phyloP scores from a whole-genome alignment of 306 rosid species.

The Castanospermum australe region DNA sequence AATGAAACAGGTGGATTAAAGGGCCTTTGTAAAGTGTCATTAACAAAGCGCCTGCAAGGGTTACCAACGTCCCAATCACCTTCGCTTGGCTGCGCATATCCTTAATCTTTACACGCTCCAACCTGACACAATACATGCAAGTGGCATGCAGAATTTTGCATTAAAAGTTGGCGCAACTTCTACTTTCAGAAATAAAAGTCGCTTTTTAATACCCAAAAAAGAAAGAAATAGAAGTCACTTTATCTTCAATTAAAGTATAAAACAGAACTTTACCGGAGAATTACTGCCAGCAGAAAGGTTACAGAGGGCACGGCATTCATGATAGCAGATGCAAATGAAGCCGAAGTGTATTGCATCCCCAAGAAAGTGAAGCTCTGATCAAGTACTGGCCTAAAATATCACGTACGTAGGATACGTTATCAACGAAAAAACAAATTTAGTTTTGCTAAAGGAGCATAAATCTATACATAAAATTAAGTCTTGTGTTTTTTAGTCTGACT shows the following conservation, averaged over 20 bases:
- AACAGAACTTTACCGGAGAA: slow-evolving; percentile 41
- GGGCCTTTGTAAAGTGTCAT: slow-evolving; percentile 86
- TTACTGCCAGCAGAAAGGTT: slow-evolving; percentile 60
- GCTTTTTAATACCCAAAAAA: too few species aligned
- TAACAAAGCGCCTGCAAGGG: slow-evolving; percentile 57
- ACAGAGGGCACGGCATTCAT: slow-evolving; percentile 72
- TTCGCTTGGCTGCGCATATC: slow-evolving; percentile 57
- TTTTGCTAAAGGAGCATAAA: background rate
- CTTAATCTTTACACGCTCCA: slow-evolving; percentile 48
- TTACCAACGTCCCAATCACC: slow-evolving; percentile 57
- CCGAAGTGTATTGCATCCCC: slow-evolving; percentile 75
- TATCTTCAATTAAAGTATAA: background rate
- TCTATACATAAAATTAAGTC: background rate
- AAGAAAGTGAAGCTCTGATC: slow-evolving; percentile 70
- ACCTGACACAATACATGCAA: background rate
- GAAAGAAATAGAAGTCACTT: too few species aligned
- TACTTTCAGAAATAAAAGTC: background rate
- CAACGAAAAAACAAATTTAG: background rate
- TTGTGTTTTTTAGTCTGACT: background rate
- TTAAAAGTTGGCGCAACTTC: background rate
- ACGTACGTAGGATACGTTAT: background rate
- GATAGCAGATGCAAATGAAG: slow-evolving; percentile 68
- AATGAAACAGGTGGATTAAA: slow-evolving; percentile 38
- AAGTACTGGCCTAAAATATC: slow-evolving; percentile 55
- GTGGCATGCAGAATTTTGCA: background rate